Evolutionary conservation across 169 alveolate genomes (phyloP), one percentile per base, ranked within the genome.

Genomic region (Eimeria acervulina): DNA sequence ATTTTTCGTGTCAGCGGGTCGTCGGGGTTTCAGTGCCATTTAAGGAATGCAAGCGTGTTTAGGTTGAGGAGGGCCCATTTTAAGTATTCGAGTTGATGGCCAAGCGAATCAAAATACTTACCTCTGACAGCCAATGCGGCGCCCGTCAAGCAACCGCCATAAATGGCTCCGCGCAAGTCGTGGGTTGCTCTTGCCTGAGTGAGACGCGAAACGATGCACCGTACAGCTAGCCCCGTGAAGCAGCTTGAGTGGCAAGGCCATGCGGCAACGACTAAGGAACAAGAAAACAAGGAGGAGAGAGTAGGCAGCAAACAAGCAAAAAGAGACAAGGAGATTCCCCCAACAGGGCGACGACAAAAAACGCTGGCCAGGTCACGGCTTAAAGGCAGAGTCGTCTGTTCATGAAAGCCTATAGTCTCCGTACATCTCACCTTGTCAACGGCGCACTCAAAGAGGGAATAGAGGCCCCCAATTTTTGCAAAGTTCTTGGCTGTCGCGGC

Each of bases 131-230:
- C 96, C 66, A 97, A 96, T 31, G 95, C 40, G 84, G 98, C 98
- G 31, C 98, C 98, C 7, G 98, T 95, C 26, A 97, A 51, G 80
- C 98, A 97, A 15, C 98, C 98, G 28, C 98, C 98, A 80, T 97
- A 97, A 76, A 97, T 40, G 61, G 98, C 96, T 90, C 97, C 97
- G 59, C 96, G 94, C 23, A 97, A 55, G 95, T 97, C 98, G 66
- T 96, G 96, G 38, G 88, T 83, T 47, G 97, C 97, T 81, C 97
- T 94, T 74, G 42, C 97, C 97, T 95, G 85, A n/a, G 68, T 13
- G 28, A 68, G 72, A 96, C 90, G 83, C 83, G 55, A 94, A 70
- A 84, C 88, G 90, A 31, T 76, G 93, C 92, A 17, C 95, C 66
- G 74, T 89, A 78, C 68, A 85, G 90, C 66, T 78, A 81, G 47